phyloP scores from a whole-genome alignment of 225 moss, liverwort and hornwort species.

The Marchantia polymorpha region DNA sequence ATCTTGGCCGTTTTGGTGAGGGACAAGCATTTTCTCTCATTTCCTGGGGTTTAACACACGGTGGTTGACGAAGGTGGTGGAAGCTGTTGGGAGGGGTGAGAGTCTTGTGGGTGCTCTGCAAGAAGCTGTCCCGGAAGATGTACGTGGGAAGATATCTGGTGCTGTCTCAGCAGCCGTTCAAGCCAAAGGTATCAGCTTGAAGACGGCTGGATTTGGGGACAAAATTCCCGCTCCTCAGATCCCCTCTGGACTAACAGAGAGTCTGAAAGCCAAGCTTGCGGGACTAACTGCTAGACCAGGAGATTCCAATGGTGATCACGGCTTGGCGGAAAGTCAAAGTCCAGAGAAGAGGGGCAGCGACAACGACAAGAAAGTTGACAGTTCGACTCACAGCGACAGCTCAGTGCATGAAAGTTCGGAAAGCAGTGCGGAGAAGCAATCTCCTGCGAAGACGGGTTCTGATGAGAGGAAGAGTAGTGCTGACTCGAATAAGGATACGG shows the following conservation, averaged over 20 bases:
- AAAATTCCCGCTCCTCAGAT: constrained; percentile 47
- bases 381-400: not conserved
- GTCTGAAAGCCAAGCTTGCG: constrained; percentile 50
- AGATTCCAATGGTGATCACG: constrained; percentile 18
- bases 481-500: not conserved
- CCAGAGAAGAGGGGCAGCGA: constrained; percentile 16
- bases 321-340: not conserved
- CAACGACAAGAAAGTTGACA: constrained; percentile 10
- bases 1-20: not conserved
- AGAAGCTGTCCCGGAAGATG: constrained; percentile 97
- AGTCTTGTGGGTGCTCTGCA: constrained; percentile 75
- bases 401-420: not conserved
- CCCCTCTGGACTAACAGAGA: constrained; percentile 54
- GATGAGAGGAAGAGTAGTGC: not conserved
- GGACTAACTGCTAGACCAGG: constrained; percentile 38
- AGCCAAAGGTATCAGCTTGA: constrained; percentile 61
- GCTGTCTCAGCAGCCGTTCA: constrained; percentile 86
- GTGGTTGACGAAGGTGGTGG: constrained; percentile 62
- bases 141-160: constrained; percentile 68
- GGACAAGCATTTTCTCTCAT: not conserved
- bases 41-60: not conserved
- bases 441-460: not conserved
- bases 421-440: not conserved
- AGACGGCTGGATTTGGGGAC: constrained; percentile 64
- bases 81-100: constrained; percentile 81